A percentile compares a stretch with the other conserved stretches of the same genome.
phyloP scores from a whole-genome alignment of 2,329 filamentous ascomycete genomes.

The Hirsutella thompsonii region DNA sequence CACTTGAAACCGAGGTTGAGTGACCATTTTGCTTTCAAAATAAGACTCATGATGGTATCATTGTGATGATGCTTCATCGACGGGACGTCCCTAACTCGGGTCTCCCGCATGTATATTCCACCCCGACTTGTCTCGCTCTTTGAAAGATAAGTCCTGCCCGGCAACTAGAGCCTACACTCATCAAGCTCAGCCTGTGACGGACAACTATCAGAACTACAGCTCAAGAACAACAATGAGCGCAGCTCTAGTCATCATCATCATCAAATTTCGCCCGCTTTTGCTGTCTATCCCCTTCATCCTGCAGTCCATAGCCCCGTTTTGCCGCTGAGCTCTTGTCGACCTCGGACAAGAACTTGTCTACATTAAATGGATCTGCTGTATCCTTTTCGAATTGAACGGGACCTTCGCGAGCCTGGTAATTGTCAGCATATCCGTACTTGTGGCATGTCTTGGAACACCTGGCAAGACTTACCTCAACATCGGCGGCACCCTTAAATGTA shows the following conservation, averaged over 20 bases:
- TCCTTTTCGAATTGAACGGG: conserved; percentile 97
- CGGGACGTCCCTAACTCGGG: no score
- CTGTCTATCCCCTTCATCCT: conserved; percentile 46
- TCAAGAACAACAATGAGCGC: no score
- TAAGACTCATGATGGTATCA: no score
- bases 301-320: conserved; percentile 66
- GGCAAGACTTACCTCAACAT: conserved; percentile 54
- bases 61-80: no score
- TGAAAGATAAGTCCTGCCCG: no score
- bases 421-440: conserved; percentile 15
- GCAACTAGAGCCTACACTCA: no score
- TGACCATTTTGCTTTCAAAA: no score
- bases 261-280: conserved; percentile 69
- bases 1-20: no score
- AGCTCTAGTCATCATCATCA: conserved; percentile 30
- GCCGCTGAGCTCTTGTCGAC: conserved; percentile 49
- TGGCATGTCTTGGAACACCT: background rate
- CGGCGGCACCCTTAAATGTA: conserved; percentile 77
- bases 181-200: no score
- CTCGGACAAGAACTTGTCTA: conserved; percentile 85
- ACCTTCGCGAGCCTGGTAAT: conserved; percentile 59
- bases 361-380: conserved; percentile 73
- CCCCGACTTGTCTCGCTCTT: no score
- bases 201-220: no score
- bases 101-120: no score